Evolutionary conservation across 441 rosid species (phyloP).

Genomic region (Pelargonium fulgidum): DNA sequence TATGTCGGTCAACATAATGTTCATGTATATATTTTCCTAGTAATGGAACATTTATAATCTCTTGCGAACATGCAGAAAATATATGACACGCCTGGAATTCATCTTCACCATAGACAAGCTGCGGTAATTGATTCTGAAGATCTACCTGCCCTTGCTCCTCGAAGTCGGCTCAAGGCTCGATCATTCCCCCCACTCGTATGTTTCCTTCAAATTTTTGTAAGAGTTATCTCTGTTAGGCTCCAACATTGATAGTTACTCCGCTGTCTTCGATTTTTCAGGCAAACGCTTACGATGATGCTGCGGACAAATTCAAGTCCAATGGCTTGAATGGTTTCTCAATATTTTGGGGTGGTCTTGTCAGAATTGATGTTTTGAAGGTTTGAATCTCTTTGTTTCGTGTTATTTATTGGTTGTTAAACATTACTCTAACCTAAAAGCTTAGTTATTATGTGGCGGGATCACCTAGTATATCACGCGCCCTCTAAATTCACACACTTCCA

Average conservation of each 20-base stretch:
- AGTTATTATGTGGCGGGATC: no score
- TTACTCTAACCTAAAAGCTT: no score
- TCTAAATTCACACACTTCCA: no score
- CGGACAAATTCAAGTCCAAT: slow-evolving; percentile 30
- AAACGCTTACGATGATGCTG: slow-evolving; percentile 24
- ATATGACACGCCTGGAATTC: slow-evolving; percentile 93
- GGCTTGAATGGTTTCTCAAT: slow-evolving; percentile 70
- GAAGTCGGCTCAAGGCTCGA: slow-evolving; percentile 73
- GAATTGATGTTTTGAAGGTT: slow-evolving; percentile 81
- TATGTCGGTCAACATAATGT: background rate
- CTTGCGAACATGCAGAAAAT: slow-evolving; percentile 43
- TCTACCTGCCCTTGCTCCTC: slow-evolving; percentile 89
- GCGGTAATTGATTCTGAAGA: slow-evolving; percentile 84
- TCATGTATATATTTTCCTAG: background rate
- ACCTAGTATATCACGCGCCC: no score
- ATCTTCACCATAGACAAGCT: slow-evolving; percentile 94
- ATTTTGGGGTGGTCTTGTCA: slow-evolving; percentile 96
- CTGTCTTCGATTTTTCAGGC: slow-evolving; percentile 26
- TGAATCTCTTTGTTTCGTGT: slow-evolving; percentile 15
- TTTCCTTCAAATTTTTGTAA: slow-evolving; percentile 17
- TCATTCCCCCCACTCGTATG: slow-evolving; percentile 47
- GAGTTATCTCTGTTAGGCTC: background rate
- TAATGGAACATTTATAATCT: background rate
- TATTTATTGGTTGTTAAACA: background rate
- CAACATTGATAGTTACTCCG: slow-evolving; percentile 15